Conservation (phyloP, 1,139 yeast genomes). For the Blastobotrys malaysiensis region DNA sequence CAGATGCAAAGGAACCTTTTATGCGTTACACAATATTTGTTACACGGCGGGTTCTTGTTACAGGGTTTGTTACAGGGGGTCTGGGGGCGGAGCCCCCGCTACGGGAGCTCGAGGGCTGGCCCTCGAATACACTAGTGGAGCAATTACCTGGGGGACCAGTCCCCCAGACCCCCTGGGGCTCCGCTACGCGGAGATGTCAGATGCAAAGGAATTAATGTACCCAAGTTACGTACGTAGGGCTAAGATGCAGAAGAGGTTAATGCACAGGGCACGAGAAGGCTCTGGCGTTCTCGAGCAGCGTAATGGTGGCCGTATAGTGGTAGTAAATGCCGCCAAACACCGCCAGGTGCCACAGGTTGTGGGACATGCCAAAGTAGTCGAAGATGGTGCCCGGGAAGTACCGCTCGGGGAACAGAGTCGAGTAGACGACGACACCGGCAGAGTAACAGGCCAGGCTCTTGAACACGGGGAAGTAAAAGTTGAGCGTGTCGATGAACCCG, state of each 20-base stretch:
- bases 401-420: constrained; percentile 84
- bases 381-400: constrained; percentile 50
- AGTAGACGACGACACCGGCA: constrained; percentile 82
- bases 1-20: too few relatives aligned
- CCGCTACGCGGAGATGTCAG: too few relatives aligned
- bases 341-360: constrained; percentile 89
- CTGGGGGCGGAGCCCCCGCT: too few relatives aligned
- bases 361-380: constrained; percentile 83
- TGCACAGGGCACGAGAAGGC: constrained; percentile 25
- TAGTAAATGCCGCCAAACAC: constrained; percentile 85
- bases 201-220: too few relatives aligned
- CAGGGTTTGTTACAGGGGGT: too few relatives aligned
- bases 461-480: constrained; percentile 55
- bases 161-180: too few relatives aligned
- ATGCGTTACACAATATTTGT: too few relatives aligned
- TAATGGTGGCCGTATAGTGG: constrained; percentile 72
- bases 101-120: too few relatives aligned
- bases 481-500: constrained; percentile 49
- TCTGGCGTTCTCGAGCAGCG: constrained; percentile 51
- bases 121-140: too few relatives aligned
- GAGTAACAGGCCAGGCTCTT: constrained; percentile 70
- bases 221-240: not conserved
- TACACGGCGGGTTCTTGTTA: too few relatives aligned
- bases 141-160: too few relatives aligned
- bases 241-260: constrained; percentile 3